phyloP scores from a whole-genome alignment of 495 filamentous ascomycete species.

The Hyaloscypha hepaticicola region DNA sequence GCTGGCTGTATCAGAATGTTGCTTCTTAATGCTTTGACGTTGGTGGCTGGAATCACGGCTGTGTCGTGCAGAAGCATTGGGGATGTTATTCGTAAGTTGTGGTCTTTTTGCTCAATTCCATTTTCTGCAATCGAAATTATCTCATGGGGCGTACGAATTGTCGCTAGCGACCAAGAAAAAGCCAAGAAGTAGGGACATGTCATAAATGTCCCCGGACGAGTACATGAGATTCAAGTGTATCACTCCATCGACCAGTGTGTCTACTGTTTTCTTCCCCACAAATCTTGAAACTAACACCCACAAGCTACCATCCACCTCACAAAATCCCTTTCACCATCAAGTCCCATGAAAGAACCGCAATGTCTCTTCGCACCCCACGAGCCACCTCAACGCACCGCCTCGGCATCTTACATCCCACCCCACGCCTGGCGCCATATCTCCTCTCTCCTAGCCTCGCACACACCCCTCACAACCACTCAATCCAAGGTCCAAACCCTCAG shows the following conservation, averaged over 20 bases:
- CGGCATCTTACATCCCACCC: slow-evolving; percentile 1
- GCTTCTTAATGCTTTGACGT: slow-evolving; percentile 9
- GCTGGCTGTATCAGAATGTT: slow-evolving; percentile 7
- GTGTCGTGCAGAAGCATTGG: slow-evolving; percentile 7
- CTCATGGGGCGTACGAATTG: background rate
- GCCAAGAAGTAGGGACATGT: background rate
- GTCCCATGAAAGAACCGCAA: background rate
- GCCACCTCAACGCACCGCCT: slow-evolving; percentile 5
- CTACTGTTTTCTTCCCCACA: background rate
- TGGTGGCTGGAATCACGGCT: background rate
- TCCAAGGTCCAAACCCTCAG: slow-evolving; percentile 12
- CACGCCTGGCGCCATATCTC: slow-evolving; percentile 21
- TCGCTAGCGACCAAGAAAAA: background rate
- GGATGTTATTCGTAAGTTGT: slow-evolving; percentile 8
- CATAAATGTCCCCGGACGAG: background rate
- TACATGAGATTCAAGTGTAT: background rate
- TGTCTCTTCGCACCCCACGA: slow-evolving; percentile 13
- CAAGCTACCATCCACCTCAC: background rate
- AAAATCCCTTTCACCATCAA: background rate
- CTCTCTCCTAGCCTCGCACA: slow-evolving; percentile 11
- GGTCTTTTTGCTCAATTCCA: background rate
- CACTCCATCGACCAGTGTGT: background rate
- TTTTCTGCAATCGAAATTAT: background rate
- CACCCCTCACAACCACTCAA: background rate
- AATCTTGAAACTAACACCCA: background rate